Evolutionary conservation across 148 eudicot genomes (phyloP), one percentile per base, ranked within the genome.

Genomic region (Pharnaceum exiguum): DNA sequence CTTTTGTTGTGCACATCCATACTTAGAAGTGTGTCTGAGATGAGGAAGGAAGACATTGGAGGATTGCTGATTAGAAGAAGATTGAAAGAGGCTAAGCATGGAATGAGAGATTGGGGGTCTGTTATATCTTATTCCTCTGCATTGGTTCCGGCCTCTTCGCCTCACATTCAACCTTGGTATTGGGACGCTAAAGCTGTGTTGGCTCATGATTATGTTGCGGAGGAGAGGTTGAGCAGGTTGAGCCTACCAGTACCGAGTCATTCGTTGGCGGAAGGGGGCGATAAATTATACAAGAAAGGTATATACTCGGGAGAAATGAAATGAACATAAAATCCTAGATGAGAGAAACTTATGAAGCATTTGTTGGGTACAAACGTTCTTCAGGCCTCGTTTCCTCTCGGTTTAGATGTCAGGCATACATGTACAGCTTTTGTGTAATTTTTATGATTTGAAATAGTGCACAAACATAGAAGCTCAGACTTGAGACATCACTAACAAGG

Each of bases 81-180:
- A 51, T 50, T 85, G 39, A 77, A 70, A 55, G 98, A 93, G 73
- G 63, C 77, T 2, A 76, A 71, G 69, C 59, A 61, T 7, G 96
- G 95, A 23, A 66, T 52, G 6, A 73, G 84, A 55, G 95, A 93
- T 46, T 93, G 96, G 98, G 95, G 96, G 4, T 85, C 98, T 4
- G 79, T 93, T 17, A 53, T 71, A 8, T 62, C 87, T 22, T 77
- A 84, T 51, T 79, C 83, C 40, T 77, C 72, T 19, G 79, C 67
- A 7, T 68, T 43, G 37, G 46, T 76, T 43, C 55, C 68, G 2
- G 5, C 45, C 19, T 42, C 66, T 36, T 71, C 86, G 1, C 74
- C 67, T 12, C 64, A 85, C 59, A 68, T 81, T 63, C 85, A 70
- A 50, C 98, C 98, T 59, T 93, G 98, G 98, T 78, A 83, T 59